Conservation (phyloP, 1,284 basidiomycete genomes). For the Laetiporus sulphureus region DNA sequence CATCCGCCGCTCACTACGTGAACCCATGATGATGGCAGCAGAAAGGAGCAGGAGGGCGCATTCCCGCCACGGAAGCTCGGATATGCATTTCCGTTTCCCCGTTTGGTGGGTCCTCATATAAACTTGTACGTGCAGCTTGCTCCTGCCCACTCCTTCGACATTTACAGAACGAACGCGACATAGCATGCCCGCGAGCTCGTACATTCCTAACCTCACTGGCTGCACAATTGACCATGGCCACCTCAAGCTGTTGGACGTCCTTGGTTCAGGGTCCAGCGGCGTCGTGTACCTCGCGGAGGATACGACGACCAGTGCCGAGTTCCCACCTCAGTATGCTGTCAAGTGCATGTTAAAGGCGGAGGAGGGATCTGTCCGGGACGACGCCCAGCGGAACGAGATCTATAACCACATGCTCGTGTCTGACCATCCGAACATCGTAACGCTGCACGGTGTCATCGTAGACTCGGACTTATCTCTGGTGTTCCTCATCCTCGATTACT, state of each 20-base stretch:
- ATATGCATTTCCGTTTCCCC: too few species aligned
- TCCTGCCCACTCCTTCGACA: too few species aligned
- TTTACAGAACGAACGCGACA: too few species aligned
- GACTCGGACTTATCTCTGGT: slow-evolving; percentile 43
- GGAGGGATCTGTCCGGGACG: slow-evolving; percentile 29
- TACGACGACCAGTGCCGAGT: slow-evolving; percentile 25
- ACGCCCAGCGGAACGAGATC: slow-evolving; percentile 41
- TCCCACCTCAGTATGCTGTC: slow-evolving; percentile 20
- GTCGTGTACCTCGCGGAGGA: slow-evolving; percentile 88
- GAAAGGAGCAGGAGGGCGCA: too few species aligned
- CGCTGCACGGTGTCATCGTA: slow-evolving; percentile 58
- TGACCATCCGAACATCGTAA: slow-evolving; percentile 43
- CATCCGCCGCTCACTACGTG: too few species aligned
- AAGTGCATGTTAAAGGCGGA: slow-evolving; percentile 24
- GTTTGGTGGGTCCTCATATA: too few species aligned
- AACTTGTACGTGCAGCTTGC: not conserved
- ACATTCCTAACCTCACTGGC: slow-evolving; percentile 34
- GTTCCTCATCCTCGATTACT: slow-evolving; percentile 64
- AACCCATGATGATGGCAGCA: too few species aligned
- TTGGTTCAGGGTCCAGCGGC: slow-evolving; percentile 90
- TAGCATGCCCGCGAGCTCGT: too few species aligned
- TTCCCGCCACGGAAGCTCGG: too few species aligned
- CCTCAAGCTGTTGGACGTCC: slow-evolving; percentile 74
- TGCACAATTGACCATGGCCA: slow-evolving; percentile 69
- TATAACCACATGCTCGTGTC: slow-evolving; percentile 46